Evolutionary conservation across 768 basidiomycete species (phyloP), one percentile per base, ranked within the genome.

Genomic region (Rhizopogon vulgaris): DNA sequence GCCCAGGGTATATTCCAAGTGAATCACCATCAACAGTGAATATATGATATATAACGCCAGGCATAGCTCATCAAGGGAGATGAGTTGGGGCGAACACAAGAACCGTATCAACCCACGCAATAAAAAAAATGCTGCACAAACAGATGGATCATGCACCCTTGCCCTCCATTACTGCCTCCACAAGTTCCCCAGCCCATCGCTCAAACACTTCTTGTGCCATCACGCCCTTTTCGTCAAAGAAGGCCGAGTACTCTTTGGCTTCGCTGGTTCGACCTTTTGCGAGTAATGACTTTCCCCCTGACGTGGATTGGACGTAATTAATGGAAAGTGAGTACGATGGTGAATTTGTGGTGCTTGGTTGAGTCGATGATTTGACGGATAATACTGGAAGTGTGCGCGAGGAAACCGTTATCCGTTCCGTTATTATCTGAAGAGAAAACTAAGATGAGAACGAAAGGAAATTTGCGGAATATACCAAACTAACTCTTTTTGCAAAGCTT

Each of bases 201-300:
- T 88, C 88, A 53, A 95, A 88, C 25, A 64, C 70, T 15, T 78
- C 83, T 63, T 87, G 83, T 60, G 89, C 84, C 76, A 97, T 80
- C 28, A 74, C 79, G 3, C 94, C 94, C 24, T 80, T 72, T 41
- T 79, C 84, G 58, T 94, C 90, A 62, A 95, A 93, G 68, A 95
- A 90, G 12, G 76, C 75, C 30, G 82, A 82, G 67, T 85, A 88
- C 17, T 75, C 72, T 39, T 77, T 75, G 14, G 74, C 73, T 7
- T 78, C 78, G 42, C 75, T 74, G 14, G 81, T 76, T 52, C 81
- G 80, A 10, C 84, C 82, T 59, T 84, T 83, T 49, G 81, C 80
- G 6, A 96, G 79, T 10, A 94, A 76, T 4, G 86, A 84, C 73
- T 95, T 95, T 49, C 94, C 94, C 36, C 83, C 83, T 45, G 85